A percentile compares a stretch with the other conserved stretches of the same genome.
Evolutionary conservation across 2,329 filamentous ascomycete species (phyloP).

Genomic region (Venturia asperata): DNA sequence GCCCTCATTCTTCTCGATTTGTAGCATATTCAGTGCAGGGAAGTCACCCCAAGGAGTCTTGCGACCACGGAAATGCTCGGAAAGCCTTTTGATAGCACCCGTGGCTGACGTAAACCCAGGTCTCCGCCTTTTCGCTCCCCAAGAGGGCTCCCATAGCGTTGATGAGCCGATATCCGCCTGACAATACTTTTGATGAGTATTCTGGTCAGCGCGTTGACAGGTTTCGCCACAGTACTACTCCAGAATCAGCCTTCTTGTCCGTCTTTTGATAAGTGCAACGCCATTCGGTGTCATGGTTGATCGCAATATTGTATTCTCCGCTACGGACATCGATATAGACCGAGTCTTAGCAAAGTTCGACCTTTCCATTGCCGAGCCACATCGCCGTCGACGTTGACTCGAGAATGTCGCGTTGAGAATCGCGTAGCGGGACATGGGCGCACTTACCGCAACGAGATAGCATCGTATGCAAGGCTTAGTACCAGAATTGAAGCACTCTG

Average conservation of each 20-base stretch:
- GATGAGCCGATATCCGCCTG: constrained; percentile 28
- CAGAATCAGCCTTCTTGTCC: neutral
- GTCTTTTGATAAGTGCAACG: too few relatives aligned
- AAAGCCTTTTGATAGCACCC: neutral
- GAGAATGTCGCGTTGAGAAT: too few relatives aligned
- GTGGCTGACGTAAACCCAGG: constrained; percentile 26
- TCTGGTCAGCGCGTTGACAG: constrained; percentile 31
- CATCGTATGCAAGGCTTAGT: neutral
- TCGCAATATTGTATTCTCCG: too few relatives aligned
- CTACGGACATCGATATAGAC: too few relatives aligned
- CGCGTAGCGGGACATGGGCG: too few relatives aligned
- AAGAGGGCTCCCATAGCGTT: constrained; percentile 28
- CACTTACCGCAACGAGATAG: neutral
- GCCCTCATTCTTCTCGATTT: constrained; percentile 30
- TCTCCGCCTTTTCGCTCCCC: constrained; percentile 25
- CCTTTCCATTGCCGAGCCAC: too few relatives aligned
- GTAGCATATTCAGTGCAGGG: constrained; percentile 36
- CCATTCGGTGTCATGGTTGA: too few relatives aligned
- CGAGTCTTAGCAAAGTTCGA: too few relatives aligned
- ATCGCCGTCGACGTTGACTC: too few relatives aligned
- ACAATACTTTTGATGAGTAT: constrained; percentile 29
- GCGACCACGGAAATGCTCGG: constrained; percentile 21
- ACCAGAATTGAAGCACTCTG: neutral
- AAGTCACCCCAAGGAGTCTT: constrained; percentile 39
- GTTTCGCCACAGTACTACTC: constrained; percentile 31